Conservation (phyloP, 2,329 filamentous ascomycete genomes). For the Pseudogymnoascus pannorum region DNA sequence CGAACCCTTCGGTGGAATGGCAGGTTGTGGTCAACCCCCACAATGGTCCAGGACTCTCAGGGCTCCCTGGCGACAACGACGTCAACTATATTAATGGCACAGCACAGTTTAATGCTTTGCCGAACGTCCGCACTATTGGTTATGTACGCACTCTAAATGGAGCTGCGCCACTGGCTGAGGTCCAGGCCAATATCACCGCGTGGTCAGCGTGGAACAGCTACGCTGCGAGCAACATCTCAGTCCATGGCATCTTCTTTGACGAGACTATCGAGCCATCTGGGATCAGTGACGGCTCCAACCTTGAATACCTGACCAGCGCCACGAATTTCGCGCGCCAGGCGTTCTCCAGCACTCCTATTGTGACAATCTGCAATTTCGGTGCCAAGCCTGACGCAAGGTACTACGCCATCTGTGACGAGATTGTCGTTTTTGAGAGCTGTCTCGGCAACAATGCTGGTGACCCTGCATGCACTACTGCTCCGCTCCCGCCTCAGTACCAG, state of each 20-base stretch:
- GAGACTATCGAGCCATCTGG: slow-evolving; percentile 6
- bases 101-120: slow-evolving; percentile 12
- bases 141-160: slow-evolving; percentile 35
- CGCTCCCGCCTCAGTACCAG: background rate
- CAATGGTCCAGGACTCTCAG: slow-evolving; percentile 26
- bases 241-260: slow-evolving; percentile 23
- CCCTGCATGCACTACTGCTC: background rate
- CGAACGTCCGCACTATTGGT: slow-evolving; percentile 32
- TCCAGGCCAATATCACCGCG: slow-evolving; percentile 30
- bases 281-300: background rate
- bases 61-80: slow-evolving; percentile 28
- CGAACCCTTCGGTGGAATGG: slow-evolving; percentile 17
- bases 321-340: background rate
- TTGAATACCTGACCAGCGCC: background rate
- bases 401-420: background rate
- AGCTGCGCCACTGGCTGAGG: slow-evolving; percentile 24
- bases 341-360: background rate
- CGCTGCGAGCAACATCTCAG: slow-evolving; percentile 15
- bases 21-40: slow-evolving; percentile 20
- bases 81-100: background rate
- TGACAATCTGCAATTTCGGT: background rate
- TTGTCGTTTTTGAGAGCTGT: background rate
- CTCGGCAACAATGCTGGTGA: background rate
- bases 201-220: slow-evolving; percentile 32
- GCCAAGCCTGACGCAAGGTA: background rate